phyloP scores from a whole-genome alignment of 2,329 filamentous ascomycete genomes.

The Fusarium tricinctum region DNA sequence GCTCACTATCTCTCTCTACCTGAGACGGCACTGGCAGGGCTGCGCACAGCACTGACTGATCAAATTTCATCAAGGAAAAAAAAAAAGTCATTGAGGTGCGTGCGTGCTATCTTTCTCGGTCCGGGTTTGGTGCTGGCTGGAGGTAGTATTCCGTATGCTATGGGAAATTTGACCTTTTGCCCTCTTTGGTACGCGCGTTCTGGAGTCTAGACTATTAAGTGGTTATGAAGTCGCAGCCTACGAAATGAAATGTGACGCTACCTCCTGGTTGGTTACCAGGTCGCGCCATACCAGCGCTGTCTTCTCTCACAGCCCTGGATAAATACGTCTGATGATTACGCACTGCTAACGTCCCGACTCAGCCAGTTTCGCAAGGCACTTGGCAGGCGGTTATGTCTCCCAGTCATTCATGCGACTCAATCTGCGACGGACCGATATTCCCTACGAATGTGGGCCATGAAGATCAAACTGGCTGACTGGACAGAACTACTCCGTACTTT shows the following conservation, averaged over 20 bases:
- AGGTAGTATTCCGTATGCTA: constrained; percentile 1
- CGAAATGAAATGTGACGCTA: not conserved
- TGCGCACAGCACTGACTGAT: constrained; percentile 15
- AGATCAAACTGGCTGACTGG: constrained; percentile 4
- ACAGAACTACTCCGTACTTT: not conserved
- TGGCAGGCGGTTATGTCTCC: not conserved
- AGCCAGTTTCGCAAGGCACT: not conserved
- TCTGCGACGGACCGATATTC: constrained; percentile 46
- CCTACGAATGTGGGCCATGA: not conserved
- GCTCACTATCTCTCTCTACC: constrained; percentile 17
- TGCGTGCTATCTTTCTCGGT: not conserved
- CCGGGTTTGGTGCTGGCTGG: constrained; percentile 2
- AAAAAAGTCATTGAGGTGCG: not conserved
- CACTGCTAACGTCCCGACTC: not conserved
- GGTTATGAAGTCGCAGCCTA: not conserved
- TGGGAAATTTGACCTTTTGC: constrained; percentile 9
- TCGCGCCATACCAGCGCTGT: not conserved
- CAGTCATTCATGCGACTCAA: constrained; percentile 15
- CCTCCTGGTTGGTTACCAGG: not conserved
- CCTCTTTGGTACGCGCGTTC: not conserved
- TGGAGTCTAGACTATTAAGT: not conserved
- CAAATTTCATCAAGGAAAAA: not conserved
- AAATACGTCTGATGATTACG: not conserved
- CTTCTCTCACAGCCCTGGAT: not conserved
- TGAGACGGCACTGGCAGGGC: constrained; percentile 23